phyloP scores from a whole-genome alignment of 441 rosid genomes.

The Isatis lusitanica region DNA sequence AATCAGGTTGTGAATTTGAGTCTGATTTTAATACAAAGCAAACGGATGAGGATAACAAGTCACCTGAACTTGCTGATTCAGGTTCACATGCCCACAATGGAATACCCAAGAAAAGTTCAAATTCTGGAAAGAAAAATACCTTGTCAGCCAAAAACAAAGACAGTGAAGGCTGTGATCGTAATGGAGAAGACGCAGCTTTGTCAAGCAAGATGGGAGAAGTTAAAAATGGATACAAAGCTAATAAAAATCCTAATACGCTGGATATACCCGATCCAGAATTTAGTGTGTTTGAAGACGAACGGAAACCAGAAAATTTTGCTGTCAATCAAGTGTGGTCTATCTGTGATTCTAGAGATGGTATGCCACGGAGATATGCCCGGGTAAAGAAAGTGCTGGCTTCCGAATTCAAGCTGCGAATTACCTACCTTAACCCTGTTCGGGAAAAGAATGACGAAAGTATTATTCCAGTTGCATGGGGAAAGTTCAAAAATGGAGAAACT shows the following conservation, averaged over 20 bases:
- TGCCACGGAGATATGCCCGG: constrained; percentile 66
- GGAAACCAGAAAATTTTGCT: constrained; percentile 40
- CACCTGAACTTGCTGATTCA: constrained; percentile 21
- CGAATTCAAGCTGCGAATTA: constrained; percentile 46
- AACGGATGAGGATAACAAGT: background rate
- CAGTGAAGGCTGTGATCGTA: constrained; percentile 12
- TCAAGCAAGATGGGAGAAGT: constrained; percentile 19
- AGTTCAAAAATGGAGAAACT: constrained; percentile 49
- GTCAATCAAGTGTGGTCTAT: constrained; percentile 61
- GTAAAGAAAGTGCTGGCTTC: constrained; percentile 45
- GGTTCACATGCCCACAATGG: constrained; percentile 9
- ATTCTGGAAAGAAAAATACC: constrained; percentile 19
- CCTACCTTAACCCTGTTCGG: constrained; percentile 51
- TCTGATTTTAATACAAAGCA: constrained; percentile 13
- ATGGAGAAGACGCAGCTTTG: constrained; percentile 21
- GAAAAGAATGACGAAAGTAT: constrained; percentile 37
- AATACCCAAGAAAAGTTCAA: constrained; percentile 1
- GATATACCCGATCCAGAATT: constrained; percentile 52
- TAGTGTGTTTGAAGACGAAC: constrained; percentile 48
- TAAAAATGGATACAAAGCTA: constrained; percentile 12
- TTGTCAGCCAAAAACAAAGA: constrained; percentile 22
- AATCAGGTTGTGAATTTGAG: constrained; percentile 7
- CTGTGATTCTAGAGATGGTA: constrained; percentile 56
- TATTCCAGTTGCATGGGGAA: constrained; percentile 68
- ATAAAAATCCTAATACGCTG: constrained; percentile 16